Percentiles rank a stretch among this genome's conserved stretches.
Conservation (phyloP, 768 basidiomycete species). For the Hydnomerulius pinastri region DNA sequence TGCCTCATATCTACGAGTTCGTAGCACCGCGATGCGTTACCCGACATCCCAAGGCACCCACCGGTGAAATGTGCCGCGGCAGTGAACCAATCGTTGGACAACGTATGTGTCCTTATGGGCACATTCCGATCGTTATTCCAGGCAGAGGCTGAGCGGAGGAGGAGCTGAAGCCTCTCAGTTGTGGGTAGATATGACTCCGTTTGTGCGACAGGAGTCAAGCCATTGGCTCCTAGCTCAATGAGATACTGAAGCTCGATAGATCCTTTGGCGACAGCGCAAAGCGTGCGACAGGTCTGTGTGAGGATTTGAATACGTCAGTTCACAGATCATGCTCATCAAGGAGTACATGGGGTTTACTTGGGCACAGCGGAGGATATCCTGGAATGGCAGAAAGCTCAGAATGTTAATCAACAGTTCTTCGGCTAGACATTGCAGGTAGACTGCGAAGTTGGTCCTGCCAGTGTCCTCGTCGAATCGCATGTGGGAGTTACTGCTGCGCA, state of each 20-base stretch:
- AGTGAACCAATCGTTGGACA: background rate
- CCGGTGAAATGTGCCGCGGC: background rate
- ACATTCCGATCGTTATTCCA: slow-evolving; percentile 2
- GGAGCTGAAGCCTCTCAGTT: slow-evolving; percentile 1
- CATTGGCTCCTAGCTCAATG: slow-evolving; percentile 1
- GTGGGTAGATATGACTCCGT: background rate
- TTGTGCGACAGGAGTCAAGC: background rate
- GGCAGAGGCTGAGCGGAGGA: background rate
- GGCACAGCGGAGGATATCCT: slow-evolving; percentile 4
- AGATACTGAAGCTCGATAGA: slow-evolving; percentile 5
- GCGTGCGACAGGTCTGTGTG: slow-evolving; percentile 1
- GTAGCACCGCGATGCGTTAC: background rate
- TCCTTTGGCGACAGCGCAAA: background rate
- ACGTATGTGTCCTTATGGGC: background rate
- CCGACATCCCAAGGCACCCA: background rate
- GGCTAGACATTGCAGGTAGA: background rate
- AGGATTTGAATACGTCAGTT: background rate
- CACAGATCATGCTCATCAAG: too few relatives aligned
- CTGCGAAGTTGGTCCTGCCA: too few relatives aligned
- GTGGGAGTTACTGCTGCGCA: too few relatives aligned
- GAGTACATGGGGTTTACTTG: background rate
- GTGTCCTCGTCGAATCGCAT: too few relatives aligned
- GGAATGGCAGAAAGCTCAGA: background rate
- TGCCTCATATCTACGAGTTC: background rate
- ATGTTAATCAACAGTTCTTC: slow-evolving; percentile 1